Base-by-base conservation (phyloP, 305 asterid species). In the Fraxinus floribunda region DNA sequence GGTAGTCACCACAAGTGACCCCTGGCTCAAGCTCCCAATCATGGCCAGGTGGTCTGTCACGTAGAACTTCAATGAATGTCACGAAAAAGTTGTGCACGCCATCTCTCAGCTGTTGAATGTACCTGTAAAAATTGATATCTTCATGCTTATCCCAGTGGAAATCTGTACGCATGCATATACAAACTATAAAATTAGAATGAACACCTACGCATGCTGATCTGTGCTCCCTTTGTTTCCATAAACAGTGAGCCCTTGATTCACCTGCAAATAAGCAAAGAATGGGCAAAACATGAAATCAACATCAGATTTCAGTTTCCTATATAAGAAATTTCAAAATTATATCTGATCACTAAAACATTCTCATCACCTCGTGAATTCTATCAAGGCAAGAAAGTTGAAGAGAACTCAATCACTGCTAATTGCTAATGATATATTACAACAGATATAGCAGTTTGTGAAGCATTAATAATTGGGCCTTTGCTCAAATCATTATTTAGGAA, bases 11-110 rank as follows among this genome's bases (percentile, higher is more conserved):
- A 41, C 95, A 91, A 36, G 98, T 97, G 66, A 97, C 98, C 52
- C 99, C 99, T 0, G 98, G 98, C 90, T 97, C 99, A 77, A 97
- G 99, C 89, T 97, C 99, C 99, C 99, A 97, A 87, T 97, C 99
- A 89, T 92, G 98, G 86, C 98, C 98, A 24, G 98, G 98, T 30
- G 99, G 99, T 88, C 99, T 91, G 84, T 97, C 99, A 77, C 97
- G 97, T 80, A 97, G 92, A 80, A 97, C 98, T 91, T 95, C 99
- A 80, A 97, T 97, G 87, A 97, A 97, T 6, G 99, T 97, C 52
- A 83, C 99, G 62, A 97, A 97, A 83, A 97, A 97, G 88, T 97
- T 97, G 90, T 89, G 97, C 77, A 97, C 98, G 44, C 99, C 99
- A 81, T 97, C 98, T 91, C 98, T 90, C 75, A 97, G 93, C 88